These are phyloP conservation scores for Lactarius deliciosus DNA, from an alignment of 768 basidiomycete species.

Conservation along the genomic window DNA sequence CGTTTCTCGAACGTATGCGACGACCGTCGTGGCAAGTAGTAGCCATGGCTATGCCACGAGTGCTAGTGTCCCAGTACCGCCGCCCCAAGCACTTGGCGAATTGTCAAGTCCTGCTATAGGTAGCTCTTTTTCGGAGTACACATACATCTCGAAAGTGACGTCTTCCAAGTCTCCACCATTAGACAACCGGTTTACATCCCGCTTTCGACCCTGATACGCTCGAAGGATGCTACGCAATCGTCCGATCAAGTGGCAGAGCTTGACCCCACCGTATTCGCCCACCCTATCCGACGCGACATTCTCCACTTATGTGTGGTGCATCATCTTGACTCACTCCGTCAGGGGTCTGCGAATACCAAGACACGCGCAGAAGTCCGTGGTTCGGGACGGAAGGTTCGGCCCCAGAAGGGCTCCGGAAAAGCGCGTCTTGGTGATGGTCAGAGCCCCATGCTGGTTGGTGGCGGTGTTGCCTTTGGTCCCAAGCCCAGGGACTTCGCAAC, in stretches of 20 bases:
- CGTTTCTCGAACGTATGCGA: constrained; percentile 29
- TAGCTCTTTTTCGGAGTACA: not conserved
- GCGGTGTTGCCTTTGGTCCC: constrained; percentile 90
- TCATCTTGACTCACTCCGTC: constrained; percentile 83
- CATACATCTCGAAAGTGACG: not conserved
- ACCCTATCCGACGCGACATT: constrained; percentile 88
- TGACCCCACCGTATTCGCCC: constrained; percentile 80
- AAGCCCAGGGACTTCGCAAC: constrained; percentile 91
- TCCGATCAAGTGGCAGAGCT: constrained; percentile 57
- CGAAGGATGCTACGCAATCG: constrained; percentile 40
- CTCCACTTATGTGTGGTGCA: constrained; percentile 90
- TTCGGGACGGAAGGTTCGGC: constrained; percentile 85
- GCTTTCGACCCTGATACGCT: constrained; percentile 58
- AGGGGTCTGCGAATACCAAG: constrained; percentile 90
- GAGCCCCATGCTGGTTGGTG: constrained; percentile 84
- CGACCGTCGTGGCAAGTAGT: constrained; percentile 15
- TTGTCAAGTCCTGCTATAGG: constrained; percentile 5
- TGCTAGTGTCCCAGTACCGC: not conserved
- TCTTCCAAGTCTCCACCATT: constrained; percentile 40
- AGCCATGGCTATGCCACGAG: constrained; percentile 2
- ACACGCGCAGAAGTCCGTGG: constrained; percentile 88
- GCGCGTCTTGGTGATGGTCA: constrained; percentile 90
- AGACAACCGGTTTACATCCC: constrained; percentile 55
- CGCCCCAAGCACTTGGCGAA: not conserved
- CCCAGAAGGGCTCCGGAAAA: constrained; percentile 87